Evolutionary conservation across 2,329 filamentous ascomycete genomes (phyloP).

Genomic region (Fusarium buxicola): DNA sequence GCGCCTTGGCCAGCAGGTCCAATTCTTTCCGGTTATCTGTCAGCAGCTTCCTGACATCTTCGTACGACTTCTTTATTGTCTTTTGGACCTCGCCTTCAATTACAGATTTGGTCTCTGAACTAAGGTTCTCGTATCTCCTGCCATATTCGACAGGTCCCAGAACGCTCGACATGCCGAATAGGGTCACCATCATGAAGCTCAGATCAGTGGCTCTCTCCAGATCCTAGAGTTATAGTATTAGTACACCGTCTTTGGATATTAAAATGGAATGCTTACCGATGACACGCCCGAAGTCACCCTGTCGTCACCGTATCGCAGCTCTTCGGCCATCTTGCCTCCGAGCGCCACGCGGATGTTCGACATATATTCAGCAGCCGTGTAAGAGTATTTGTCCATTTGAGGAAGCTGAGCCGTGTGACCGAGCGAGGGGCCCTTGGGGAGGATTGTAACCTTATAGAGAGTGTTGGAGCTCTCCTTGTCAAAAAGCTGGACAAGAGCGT

Average conservation of each 20-base stretch:
- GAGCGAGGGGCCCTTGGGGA: conserved; percentile 87
- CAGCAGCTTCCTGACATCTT: conserved; percentile 78
- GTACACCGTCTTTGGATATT: conserved; percentile 4
- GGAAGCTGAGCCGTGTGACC: conserved; percentile 90
- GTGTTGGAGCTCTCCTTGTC: conserved; percentile 76
- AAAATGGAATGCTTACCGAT: conserved; percentile 65
- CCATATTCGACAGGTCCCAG: conserved; percentile 92
- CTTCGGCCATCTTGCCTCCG: conserved; percentile 90
- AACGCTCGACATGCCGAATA: conserved; percentile 87
- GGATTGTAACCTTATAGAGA: conserved; percentile 97
- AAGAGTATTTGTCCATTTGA: conserved; percentile 91
- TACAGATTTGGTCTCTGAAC: conserved; percentile 84
- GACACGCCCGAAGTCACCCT: conserved; percentile 91
- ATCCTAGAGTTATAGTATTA: conserved; percentile 68
- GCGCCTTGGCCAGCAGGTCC: conserved; percentile 86
- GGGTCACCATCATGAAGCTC: conserved; percentile 89
- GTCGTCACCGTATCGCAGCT: conserved; percentile 91
- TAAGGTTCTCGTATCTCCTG: conserved; percentile 83
- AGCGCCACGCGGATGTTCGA: conserved; percentile 83
- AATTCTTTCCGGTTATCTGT: conserved; percentile 83
- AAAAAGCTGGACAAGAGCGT: conserved; percentile 90
- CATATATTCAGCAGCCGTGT: conserved; percentile 85
- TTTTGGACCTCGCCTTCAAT: conserved; percentile 92
- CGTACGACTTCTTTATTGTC: conserved; percentile 83
- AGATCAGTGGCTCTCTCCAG: conserved; percentile 83